Percentiles rank a stretch among this genome's conserved stretches.
Evolutionary conservation across 129 eudicot species (phyloP).

Genomic region (Sambucus nigra): DNA sequence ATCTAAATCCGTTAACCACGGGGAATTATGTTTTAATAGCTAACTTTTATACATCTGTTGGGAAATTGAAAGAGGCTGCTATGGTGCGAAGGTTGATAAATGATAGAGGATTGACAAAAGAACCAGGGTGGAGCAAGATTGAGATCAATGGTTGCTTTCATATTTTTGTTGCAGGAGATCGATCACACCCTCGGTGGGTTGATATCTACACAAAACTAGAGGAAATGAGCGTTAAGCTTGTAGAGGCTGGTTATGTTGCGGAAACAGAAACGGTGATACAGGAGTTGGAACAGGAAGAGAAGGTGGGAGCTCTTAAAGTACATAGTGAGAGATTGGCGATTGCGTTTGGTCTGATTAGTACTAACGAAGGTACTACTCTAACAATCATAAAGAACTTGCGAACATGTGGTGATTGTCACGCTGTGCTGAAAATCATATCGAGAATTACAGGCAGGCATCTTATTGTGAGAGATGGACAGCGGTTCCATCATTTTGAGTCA

Average conservation of each 20-base stretch:
- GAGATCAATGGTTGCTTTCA: constrained; percentile 19
- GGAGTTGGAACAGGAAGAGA: constrained; percentile 30
- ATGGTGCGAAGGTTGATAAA: constrained; percentile 22
- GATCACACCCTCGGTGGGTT: constrained; percentile 27
- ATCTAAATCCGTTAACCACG: constrained; percentile 25
- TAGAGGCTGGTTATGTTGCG: constrained; percentile 31
- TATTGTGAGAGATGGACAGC: constrained; percentile 30
- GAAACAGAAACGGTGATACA: constrained; percentile 31
- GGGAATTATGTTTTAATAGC: constrained; percentile 30
- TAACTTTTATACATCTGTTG: constrained; percentile 18
- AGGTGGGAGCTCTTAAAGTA: constrained; percentile 22
- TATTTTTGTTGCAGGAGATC: constrained; percentile 29
- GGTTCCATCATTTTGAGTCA: constrained; percentile 39
- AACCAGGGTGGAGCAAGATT: constrained; percentile 41
- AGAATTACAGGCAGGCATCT: constrained; percentile 25
- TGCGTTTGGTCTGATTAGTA: constrained; percentile 35
- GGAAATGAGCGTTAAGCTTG: constrained; percentile 12
- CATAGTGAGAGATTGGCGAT: constrained; percentile 41
- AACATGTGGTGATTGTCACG: constrained; percentile 40
- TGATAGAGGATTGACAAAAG: constrained; percentile 29
- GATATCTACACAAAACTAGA: constrained; percentile 18
- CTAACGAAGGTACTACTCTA: constrained; percentile 14
- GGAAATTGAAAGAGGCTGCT: constrained; percentile 22
- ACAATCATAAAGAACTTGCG: constrained; percentile 36
- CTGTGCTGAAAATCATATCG: constrained; percentile 27